Evolutionary conservation across 2,329 filamentous ascomycete species (phyloP).

Genomic region (Pestalotiopsis fici): DNA sequence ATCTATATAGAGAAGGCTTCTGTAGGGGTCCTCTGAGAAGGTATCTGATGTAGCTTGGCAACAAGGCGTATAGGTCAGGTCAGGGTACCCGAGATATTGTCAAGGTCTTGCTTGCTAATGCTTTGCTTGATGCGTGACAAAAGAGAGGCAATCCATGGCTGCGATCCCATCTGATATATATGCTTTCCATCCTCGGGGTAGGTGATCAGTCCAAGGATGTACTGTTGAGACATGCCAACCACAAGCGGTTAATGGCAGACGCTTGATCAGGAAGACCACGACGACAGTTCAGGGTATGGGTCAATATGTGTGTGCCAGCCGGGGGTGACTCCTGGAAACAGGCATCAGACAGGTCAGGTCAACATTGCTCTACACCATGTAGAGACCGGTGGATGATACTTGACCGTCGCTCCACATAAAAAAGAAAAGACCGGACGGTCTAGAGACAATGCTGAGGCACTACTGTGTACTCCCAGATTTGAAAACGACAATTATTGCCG

Average conservation of each 20-base stretch:
- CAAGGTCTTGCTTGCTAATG: neutral
- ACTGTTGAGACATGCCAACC: neutral
- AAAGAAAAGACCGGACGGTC: slow-evolving; percentile 2
- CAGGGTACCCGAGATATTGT: neutral
- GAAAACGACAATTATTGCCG: slow-evolving; percentile 6
- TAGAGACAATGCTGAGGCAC: slow-evolving; percentile 3
- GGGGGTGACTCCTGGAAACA: slow-evolving; percentile 42
- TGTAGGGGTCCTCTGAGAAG: slow-evolving; percentile 18
- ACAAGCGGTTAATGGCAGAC: neutral
- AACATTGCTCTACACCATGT: slow-evolving; percentile 18
- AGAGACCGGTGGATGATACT: neutral
- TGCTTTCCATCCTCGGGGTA: neutral
- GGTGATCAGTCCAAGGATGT: neutral
- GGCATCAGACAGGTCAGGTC: slow-evolving; percentile 43
- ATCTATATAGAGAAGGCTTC: slow-evolving; percentile 7
- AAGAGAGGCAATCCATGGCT: slow-evolving; percentile 18
- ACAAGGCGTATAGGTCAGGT: slow-evolving; percentile 17
- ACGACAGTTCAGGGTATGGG: slow-evolving; percentile 33
- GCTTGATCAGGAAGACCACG: neutral
- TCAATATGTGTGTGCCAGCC: slow-evolving; percentile 36
- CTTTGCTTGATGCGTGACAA: neutral
- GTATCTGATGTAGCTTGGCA: slow-evolving; percentile 13
- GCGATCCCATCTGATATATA: slow-evolving; percentile 18
- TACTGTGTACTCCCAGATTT: neutral
- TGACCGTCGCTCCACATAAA: slow-evolving; percentile 19